Evolutionary conservation across 208 protist species (phyloP).

Genomic region (Trypanosoma congolense): DNA sequence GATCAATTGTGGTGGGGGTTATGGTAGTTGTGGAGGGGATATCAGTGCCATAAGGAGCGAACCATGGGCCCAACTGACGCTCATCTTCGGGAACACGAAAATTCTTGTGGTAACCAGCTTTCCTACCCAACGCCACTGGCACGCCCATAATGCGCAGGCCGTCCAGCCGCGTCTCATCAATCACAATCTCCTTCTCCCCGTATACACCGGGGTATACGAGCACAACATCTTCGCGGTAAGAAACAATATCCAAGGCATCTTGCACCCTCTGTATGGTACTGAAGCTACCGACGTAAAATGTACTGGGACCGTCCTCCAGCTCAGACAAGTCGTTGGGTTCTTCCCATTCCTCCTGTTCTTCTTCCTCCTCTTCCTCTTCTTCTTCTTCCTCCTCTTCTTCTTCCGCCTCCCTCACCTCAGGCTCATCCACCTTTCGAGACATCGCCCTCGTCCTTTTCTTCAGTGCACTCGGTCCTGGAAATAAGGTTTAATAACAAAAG

Average conservation of each 20-base stretch:
- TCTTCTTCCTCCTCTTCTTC: slow-evolving; percentile 74
- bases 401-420: slow-evolving; percentile 19
- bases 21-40: slow-evolving; percentile 11
- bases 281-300: slow-evolving; percentile 72
- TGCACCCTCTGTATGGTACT: slow-evolving; percentile 47
- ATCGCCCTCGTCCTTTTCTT: too few relatives aligned
- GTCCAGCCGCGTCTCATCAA: slow-evolving; percentile 55
- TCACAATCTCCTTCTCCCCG: slow-evolving; percentile 27
- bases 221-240: slow-evolving; percentile 68
- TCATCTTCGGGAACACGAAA: slow-evolving; percentile 20
- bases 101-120: slow-evolving; percentile 24
- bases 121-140: slow-evolving; percentile 35
- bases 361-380: slow-evolving; percentile 67
- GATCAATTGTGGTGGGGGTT: slow-evolving; percentile 42
- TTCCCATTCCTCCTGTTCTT: slow-evolving; percentile 69
- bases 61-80: slow-evolving; percentile 65
- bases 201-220: slow-evolving; percentile 72
- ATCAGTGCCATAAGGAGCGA: slow-evolving; percentile 27
- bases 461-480: too few relatives aligned
- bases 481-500: neutral
- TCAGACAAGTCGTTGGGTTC: slow-evolving; percentile 49
- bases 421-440: slow-evolving; percentile 32
- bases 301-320: slow-evolving; percentile 71
- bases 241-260: slow-evolving; percentile 32
- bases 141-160: slow-evolving; percentile 58